phyloP scores from a whole-genome alignment of 1,284 basidiomycete species.

The Lentinula novae-zelandiae region DNA sequence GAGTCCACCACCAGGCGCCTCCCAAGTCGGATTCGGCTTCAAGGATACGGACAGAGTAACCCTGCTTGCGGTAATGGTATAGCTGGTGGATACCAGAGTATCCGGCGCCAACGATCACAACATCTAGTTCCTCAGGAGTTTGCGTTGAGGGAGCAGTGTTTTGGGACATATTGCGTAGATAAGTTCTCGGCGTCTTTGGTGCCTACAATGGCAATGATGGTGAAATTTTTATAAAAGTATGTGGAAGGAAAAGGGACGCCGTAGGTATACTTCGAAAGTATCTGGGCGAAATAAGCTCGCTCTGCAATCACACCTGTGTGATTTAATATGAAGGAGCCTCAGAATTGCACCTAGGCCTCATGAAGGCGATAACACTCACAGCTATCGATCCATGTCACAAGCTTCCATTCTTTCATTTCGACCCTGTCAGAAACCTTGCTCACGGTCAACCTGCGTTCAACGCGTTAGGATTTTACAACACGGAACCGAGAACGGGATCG shows the following conservation, averaged over 20 bases:
- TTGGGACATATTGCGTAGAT: neutral
- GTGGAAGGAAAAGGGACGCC: neutral
- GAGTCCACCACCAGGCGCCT: slow-evolving; percentile 1
- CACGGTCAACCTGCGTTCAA: too few species aligned
- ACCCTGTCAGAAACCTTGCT: too few species aligned
- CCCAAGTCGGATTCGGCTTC: slow-evolving; percentile 4
- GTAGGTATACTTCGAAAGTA: neutral
- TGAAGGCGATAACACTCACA: too few species aligned
- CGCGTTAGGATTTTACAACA: too few species aligned
- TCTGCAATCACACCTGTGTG: too few species aligned
- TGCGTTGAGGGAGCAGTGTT: neutral
- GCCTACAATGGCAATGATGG: neutral
- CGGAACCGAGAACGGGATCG: too few species aligned
- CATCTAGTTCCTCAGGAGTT: slow-evolving; percentile 14
- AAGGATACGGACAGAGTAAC: slow-evolving; percentile 9
- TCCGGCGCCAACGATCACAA: slow-evolving; percentile 21
- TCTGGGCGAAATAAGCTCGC: neutral
- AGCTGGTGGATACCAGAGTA: slow-evolving; percentile 13
- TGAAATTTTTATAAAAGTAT: neutral
- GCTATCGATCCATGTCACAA: too few species aligned
- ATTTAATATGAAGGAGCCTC: too few species aligned
- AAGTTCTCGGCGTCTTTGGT: neutral
- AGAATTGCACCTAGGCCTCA: too few species aligned
- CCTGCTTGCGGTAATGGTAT: slow-evolving; percentile 10
- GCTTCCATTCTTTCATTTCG: too few species aligned